Conservation (phyloP, 2,329 filamentous ascomycete species). For the Pseudogymnoascus sp. region DNA sequence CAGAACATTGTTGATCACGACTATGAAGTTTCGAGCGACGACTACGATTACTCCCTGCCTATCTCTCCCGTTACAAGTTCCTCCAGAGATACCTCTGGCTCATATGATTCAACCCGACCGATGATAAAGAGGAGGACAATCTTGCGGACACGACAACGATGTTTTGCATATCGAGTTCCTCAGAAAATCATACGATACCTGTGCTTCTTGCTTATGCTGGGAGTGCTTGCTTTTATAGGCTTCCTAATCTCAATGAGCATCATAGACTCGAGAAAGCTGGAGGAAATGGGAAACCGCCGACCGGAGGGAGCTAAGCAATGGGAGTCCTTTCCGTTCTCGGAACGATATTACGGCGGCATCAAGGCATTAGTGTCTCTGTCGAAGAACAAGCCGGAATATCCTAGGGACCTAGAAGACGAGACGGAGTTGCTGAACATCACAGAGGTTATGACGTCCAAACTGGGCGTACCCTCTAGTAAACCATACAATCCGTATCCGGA, state of each 20-base stretch:
- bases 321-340: slow-evolving; percentile 79
- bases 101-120: slow-evolving; percentile 24
- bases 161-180: slow-evolving; percentile 39
- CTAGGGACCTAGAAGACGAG: slow-evolving; percentile 51
- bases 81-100: slow-evolving; percentile 25
- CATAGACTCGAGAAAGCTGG: slow-evolving; percentile 54
- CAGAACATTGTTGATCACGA: slow-evolving; percentile 14
- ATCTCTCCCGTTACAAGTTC: slow-evolving; percentile 21
- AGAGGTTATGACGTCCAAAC: slow-evolving; percentile 28
- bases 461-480: slow-evolving; percentile 39
- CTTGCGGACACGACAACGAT: slow-evolving; percentile 8
- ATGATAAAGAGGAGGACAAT: slow-evolving; percentile 20
- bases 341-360: slow-evolving; percentile 84
- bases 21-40: slow-evolving; percentile 40
- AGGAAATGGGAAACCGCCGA: slow-evolving; percentile 50
- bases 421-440: slow-evolving; percentile 36
- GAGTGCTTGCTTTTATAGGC: slow-evolving; percentile 68
- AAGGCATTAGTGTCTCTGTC: slow-evolving; percentile 56
- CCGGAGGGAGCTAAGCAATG: slow-evolving; percentile 59
- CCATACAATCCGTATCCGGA: slow-evolving; percentile 55
- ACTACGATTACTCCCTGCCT: slow-evolving; percentile 33
- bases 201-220: slow-evolving; percentile 60
- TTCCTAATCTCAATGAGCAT: slow-evolving; percentile 67
- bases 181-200: slow-evolving; percentile 70
- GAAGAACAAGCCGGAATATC: slow-evolving; percentile 74